Evolutionary conservation across 2,329 filamentous ascomycete species (phyloP).

Genomic region (Fusarium fracticaudum): DNA sequence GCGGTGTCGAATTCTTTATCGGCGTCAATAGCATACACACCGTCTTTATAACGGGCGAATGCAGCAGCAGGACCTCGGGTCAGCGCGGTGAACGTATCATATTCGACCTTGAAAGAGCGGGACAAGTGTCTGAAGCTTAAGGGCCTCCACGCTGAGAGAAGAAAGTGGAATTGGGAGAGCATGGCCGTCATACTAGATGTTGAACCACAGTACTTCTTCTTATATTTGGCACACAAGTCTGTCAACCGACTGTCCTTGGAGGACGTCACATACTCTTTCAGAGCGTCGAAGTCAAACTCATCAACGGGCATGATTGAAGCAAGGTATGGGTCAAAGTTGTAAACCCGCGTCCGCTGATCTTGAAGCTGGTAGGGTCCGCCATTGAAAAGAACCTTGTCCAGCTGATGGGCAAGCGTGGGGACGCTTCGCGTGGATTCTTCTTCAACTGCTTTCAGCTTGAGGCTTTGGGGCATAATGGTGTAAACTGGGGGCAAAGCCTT

Average conservation of each 20-base stretch:
- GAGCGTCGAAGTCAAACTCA: constrained; percentile 90
- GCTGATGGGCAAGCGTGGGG: constrained; percentile 74
- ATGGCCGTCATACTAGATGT: constrained; percentile 96
- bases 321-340: constrained; percentile 96
- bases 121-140: constrained; percentile 76
- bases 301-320: constrained; percentile 90
- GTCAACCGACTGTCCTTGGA: constrained; percentile 81
- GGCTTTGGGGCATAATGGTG: constrained; percentile 38
- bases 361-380: constrained; percentile 91
- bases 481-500: constrained; percentile 39
- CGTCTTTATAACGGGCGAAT: constrained; percentile 84
- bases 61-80: constrained; percentile 79
- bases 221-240: constrained; percentile 70
- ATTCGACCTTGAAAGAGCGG: constrained; percentile 69
- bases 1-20: constrained; percentile 90
- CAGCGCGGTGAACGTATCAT: constrained; percentile 75
- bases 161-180: constrained; percentile 89
- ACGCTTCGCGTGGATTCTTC: constrained; percentile 50
- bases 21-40: constrained; percentile 92
- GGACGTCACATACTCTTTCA: constrained; percentile 90
- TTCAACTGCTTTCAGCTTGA: constrained; percentile 47
- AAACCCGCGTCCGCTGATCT: constrained; percentile 86
- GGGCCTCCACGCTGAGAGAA: constrained; percentile 84
- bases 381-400: constrained; percentile 95
- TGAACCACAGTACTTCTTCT: constrained; percentile 88